Base-by-base conservation (phyloP, 306 rosid genomes). In the Erythrophleum fordii region DNA sequence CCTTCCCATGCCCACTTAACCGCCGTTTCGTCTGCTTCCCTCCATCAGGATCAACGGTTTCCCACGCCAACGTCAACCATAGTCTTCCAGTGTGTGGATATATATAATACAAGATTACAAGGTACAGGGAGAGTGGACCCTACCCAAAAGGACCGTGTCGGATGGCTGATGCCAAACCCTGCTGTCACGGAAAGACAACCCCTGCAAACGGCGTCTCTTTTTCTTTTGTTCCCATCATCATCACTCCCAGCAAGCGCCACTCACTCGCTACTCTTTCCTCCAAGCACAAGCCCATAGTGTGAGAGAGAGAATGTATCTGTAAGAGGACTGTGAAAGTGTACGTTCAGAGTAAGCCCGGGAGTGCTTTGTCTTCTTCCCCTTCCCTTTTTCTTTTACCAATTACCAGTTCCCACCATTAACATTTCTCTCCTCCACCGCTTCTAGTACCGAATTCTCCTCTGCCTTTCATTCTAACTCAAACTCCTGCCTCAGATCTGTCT, bases 141-240 rank as follows among this genome's bases (percentile, higher is more conserved):
- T 61, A 44, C 11, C 0, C 64, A 20, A 68, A 86, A 85, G 61
- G 66, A 2, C 28, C 69, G 78, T 90, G 98, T 90, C 97, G 91
- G 90, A 85, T 49, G 55, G 55, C 0, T 49, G 55, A 49, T 76
- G 86, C 76, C 39, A 26, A 69, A 73, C 86, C 78, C 69, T 49
- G 75, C 69, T 48, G 77, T 87, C 39, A 84, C 90, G 90, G 89
- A 88, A 86, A 88, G 85, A 75, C 87, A 83, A 18, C 48, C 77
- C 46, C 83, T 81, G 69, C 89, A 89, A 85, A 94, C 97, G 97
- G 81, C 94, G 97, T 92, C 80, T 85, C 87, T 85, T 79, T 72
- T 53, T 25, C 87, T 81, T 86, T 89, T 72, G 68, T 75, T 46
- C 81, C 23, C 56, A 74, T 76, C 80, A 84, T 84, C 86, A 81